Evolutionary conservation across 169 alveolate species (phyloP).

Genomic region (Theileria parva): DNA sequence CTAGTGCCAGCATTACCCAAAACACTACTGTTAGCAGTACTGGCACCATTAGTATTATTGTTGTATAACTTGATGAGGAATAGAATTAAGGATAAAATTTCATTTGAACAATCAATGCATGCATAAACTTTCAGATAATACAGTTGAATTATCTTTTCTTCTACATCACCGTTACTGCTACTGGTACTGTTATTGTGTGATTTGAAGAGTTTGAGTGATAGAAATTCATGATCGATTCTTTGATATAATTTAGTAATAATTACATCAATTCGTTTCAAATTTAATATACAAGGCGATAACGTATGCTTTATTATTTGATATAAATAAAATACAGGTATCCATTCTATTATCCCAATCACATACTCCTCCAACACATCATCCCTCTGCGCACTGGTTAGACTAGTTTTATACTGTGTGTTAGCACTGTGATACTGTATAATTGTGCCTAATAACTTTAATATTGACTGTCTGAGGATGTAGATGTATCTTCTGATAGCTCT

Average conservation of each 20-base stretch:
- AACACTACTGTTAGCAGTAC: background rate
- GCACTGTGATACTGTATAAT: slow-evolving; percentile 1
- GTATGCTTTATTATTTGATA: slow-evolving; percentile 53
- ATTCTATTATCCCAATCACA: slow-evolving; percentile 43
- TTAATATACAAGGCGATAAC: slow-evolving; percentile 36
- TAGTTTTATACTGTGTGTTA: no score
- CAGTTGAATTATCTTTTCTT: slow-evolving; percentile 39
- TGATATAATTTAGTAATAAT: slow-evolving; percentile 25
- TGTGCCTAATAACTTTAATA: slow-evolving; percentile 50
- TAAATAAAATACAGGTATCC: slow-evolving; percentile 57
- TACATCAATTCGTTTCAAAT: slow-evolving; percentile 16
- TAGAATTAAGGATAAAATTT: slow-evolving; percentile 13
- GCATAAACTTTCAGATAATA: slow-evolving; percentile 67
- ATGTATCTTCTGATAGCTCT: slow-evolving; percentile 34
- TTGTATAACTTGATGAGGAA: background rate
- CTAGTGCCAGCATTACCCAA: background rate
- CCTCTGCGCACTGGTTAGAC: background rate
- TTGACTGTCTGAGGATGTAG: slow-evolving; percentile 52
- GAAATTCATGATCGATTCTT: slow-evolving; percentile 54
- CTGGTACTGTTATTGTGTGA: slow-evolving; percentile 14
- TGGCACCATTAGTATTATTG: no score
- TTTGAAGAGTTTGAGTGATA: slow-evolving; percentile 39
- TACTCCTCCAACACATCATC: slow-evolving; percentile 21
- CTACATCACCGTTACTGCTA: slow-evolving; percentile 10
- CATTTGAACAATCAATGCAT: slow-evolving; percentile 53